A percentile compares a stretch with the other conserved stretches of the same genome.
Evolutionary conservation across 441 rosid species (phyloP).

Genomic region (Erodium trifolium): DNA sequence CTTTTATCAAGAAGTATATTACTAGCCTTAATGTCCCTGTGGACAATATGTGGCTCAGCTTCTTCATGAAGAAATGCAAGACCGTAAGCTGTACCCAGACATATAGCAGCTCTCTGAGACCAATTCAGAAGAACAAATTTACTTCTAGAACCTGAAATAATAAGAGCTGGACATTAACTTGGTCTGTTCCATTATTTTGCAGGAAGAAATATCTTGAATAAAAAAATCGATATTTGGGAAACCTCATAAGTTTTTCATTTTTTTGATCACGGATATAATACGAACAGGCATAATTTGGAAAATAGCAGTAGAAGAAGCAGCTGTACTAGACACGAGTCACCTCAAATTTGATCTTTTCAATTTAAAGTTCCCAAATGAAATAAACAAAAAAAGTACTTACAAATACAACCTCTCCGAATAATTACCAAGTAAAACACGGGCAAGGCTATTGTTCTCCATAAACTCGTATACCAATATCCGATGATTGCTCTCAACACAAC

Average conservation of each 20-base stretch:
- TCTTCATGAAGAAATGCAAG: conserved; percentile 55
- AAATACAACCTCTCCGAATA: conserved; percentile 1
- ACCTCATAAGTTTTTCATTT: background rate
- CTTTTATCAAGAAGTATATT: too few species aligned
- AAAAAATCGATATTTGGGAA: background rate
- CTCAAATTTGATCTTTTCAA: background rate
- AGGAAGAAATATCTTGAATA: background rate
- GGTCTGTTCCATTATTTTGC: background rate
- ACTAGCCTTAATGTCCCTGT: too few species aligned
- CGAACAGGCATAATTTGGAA: background rate
- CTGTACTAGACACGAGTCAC: background rate
- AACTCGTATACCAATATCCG: conserved; percentile 62
- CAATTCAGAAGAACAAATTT: conserved; percentile 43
- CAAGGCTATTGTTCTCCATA: conserved; percentile 66
- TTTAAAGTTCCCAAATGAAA: background rate
- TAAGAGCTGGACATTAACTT: conserved; percentile 11
- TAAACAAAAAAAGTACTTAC: background rate
- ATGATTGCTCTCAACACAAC: conserved; percentile 46
- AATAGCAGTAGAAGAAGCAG: too few species aligned
- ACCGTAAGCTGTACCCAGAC: conserved; percentile 59
- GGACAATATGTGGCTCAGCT: conserved; percentile 47
- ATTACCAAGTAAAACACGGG: conserved; percentile 52
- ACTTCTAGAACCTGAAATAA: conserved; percentile 46
- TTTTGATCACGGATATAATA: background rate
- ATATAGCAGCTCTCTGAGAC: conserved; percentile 54